Conservation (phyloP, 2,329 filamentous ascomycete species). For the Phyllosticta citrichinensis region DNA sequence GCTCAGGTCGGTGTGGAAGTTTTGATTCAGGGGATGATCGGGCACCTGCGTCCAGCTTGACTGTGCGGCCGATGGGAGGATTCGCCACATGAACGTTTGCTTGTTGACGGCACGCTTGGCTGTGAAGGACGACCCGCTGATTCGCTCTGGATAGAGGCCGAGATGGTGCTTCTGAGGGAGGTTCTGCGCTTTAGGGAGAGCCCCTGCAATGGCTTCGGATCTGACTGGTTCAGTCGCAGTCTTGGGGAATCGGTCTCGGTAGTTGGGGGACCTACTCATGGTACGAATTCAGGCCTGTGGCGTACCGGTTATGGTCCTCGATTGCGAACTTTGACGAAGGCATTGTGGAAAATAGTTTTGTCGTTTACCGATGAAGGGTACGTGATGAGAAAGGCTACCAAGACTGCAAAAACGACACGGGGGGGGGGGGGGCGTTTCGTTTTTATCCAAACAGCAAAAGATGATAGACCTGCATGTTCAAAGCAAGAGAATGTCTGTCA, state of each 20-base stretch:
- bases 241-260: background rate
- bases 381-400: too few species aligned
- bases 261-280: background rate
- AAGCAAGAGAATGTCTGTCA: background rate
- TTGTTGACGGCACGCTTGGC: constrained; percentile 33
- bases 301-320: background rate
- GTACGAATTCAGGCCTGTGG: background rate
- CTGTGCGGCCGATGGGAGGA: constrained; percentile 34
- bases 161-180: constrained; percentile 34
- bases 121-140: constrained; percentile 36
- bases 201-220: constrained; percentile 34
- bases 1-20: constrained; percentile 29
- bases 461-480: background rate
- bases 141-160: constrained; percentile 37
- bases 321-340: background rate
- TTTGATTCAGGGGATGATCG: constrained; percentile 19
- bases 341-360: background rate
- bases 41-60: constrained; percentile 15
- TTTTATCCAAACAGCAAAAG: too few species aligned
- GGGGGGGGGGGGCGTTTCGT: too few species aligned
- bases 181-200: constrained; percentile 33
- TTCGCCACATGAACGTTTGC: constrained; percentile 37
- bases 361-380: too few species aligned
- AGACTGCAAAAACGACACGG: background rate
- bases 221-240: background rate